Evolutionary conservation across 768 basidiomycete genomes (phyloP).

Genomic region (Amanita subjunquillea): DNA sequence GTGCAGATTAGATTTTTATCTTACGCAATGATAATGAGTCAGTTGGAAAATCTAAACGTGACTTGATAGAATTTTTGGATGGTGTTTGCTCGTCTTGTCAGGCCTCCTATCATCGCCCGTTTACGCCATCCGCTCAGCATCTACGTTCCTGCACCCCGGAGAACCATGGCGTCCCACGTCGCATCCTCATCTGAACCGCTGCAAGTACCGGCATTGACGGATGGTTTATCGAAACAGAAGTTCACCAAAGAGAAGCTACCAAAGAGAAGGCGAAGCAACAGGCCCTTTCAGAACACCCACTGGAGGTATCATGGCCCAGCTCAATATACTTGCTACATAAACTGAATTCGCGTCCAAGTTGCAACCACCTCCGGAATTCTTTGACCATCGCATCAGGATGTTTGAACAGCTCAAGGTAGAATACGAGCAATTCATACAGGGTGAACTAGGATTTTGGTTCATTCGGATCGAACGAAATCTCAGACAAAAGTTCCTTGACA

Average conservation of each 20-base stretch:
- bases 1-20: constrained; percentile 20
- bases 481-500: constrained; percentile 13
- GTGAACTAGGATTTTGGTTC: constrained; percentile 25
- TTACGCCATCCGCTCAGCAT: constrained; percentile 6
- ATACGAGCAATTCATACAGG: constrained; percentile 70
- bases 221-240: constrained; percentile 13
- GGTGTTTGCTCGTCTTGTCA: constrained; percentile 23
- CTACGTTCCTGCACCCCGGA: constrained; percentile 15
- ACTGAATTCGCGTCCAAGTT: constrained; percentile 33
- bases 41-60: constrained; percentile 17
- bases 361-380: constrained; percentile 75
- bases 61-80: constrained; percentile 29
- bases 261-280: constrained; percentile 27
- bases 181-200: constrained; percentile 45
- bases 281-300: constrained; percentile 37
- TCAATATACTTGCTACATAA: neutral
- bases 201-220: constrained; percentile 25
- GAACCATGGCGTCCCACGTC: constrained; percentile 44
- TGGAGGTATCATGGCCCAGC: constrained; percentile 40
- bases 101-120: constrained; percentile 18
- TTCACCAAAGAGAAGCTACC: constrained; percentile 26
- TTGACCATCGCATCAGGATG: constrained; percentile 83
- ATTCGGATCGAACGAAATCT: constrained; percentile 3
- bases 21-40: neutral
- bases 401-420: constrained; percentile 83